Base-by-base conservation (phyloP, 352 stramenopile genomes). In the Pythium chondricola region DNA sequence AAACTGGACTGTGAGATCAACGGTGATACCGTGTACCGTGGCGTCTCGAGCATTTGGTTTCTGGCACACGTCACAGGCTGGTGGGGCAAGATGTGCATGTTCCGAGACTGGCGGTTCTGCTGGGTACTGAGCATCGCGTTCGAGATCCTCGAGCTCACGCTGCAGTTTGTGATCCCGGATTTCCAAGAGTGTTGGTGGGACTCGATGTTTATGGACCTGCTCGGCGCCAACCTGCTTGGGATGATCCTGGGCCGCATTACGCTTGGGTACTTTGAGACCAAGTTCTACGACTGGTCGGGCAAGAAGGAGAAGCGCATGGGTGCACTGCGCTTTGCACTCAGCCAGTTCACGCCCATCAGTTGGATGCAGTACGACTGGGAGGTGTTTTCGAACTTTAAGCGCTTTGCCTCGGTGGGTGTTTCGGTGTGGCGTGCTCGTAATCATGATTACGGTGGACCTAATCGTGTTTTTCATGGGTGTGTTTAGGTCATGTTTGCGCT, bases 171-270 rank as follows among this genome's bases (percentile, higher is more conserved):
- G 26, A 93, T 95, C 38, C 81, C 89, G 0, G 88, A 97, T 57
- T 97, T 97, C 55, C 83, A 96, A 53, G 90, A 97, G 64, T 97
- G 90, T 65, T 97, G 88, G 87, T 97, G 90, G 90, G 90, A 97
- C 56, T 96, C 88, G 33, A 51, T 97, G 20, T 73, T 97, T 30
- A 72, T 96, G 56, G 90, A 97, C 59, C 55, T 96, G 18, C 69
- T 97, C 22, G 90, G 90, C 8, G 93, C 89, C 8, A 97, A 97
- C 59, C 63, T 97, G 42, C 47, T 97, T 13, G 90, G 90, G 27
- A 96, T 96, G 85, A 72, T 69, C 24, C 62, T 89, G 0, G 83
- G 83, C 20, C 74, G 75, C 38, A 44, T 87, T 35, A 92, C 80
- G 49, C 67, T 92, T 21, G 73, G 73, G 58, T 63, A 83, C 46